Conservation (phyloP, 1,284 basidiomycete genomes). For the Leucoagaricus sp. region DNA sequence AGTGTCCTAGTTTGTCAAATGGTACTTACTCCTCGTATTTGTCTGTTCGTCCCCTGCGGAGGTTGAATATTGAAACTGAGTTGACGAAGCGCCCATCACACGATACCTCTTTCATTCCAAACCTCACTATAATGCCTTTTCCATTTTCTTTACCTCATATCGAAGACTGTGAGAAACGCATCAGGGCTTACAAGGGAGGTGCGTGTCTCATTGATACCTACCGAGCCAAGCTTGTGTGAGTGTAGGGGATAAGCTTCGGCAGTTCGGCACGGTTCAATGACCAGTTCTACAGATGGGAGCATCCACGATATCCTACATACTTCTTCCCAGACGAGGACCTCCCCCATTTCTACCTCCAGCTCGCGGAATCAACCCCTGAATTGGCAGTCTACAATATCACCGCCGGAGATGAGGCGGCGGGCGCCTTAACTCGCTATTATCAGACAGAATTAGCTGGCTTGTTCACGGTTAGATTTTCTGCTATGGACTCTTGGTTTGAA, state of each 20-base stretch:
- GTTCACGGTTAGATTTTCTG: slow-evolving; percentile 48
- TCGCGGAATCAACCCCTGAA: slow-evolving; percentile 30
- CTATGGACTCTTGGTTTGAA: slow-evolving; percentile 67
- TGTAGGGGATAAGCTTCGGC: no score
- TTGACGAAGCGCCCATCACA: no score
- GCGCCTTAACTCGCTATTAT: slow-evolving; percentile 43
- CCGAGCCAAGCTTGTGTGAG: slow-evolving; percentile 60
- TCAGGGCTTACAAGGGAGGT: slow-evolving; percentile 55
- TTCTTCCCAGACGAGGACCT: slow-evolving; percentile 52
- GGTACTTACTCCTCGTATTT: no score
- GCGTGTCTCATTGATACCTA: slow-evolving; percentile 54
- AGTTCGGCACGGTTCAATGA: background rate
- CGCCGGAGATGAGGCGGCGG: slow-evolving; percentile 38
- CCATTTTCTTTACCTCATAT: slow-evolving; percentile 36
- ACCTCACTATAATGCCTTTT: slow-evolving; percentile 27
- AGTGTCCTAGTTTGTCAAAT: no score
- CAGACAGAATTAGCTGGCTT: slow-evolving; percentile 47
- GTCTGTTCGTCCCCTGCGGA: background rate
- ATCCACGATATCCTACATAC: slow-evolving; percentile 52
- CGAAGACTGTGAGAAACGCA: slow-evolving; percentile 48
- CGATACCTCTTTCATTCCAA: no score
- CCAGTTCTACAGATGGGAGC: slow-evolving; percentile 56
- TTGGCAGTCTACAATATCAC: slow-evolving; percentile 47
- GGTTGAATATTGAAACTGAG: no score
- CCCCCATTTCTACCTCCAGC: slow-evolving; percentile 40